phyloP scores from a whole-genome alignment of 2,329 filamentous ascomycete species.

The Chlorencoelia australis region DNA sequence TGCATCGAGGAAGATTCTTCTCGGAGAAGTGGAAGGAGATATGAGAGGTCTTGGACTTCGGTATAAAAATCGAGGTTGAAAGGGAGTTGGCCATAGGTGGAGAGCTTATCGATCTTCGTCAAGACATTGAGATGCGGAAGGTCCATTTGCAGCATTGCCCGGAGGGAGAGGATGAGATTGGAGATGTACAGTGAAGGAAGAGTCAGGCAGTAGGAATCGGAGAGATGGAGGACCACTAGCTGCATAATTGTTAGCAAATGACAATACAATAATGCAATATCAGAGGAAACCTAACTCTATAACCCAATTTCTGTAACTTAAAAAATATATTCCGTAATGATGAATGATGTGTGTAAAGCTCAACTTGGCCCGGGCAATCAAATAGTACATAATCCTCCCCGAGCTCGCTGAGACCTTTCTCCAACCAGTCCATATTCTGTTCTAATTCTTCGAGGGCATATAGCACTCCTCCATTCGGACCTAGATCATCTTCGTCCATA shows the following conservation, averaged over 20 bases:
- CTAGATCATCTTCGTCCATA: slow-evolving; percentile 83
- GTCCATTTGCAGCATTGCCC: slow-evolving; percentile 97
- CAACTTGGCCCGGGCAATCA: slow-evolving; percentile 93
- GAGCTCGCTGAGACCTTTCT: slow-evolving; percentile 66
- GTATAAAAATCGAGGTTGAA: slow-evolving; percentile 98
- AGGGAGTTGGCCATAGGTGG: slow-evolving; percentile 72
- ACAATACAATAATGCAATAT: slow-evolving; percentile 3
- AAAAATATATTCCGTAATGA: slow-evolving; percentile 89
- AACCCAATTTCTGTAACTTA: slow-evolving; percentile 79
- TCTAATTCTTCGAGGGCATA: slow-evolving; percentile 95
- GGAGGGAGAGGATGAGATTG: slow-evolving; percentile 81
- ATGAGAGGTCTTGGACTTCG: slow-evolving; percentile 85
- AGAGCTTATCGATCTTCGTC: slow-evolving; percentile 93
- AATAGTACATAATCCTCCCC: slow-evolving; percentile 90
- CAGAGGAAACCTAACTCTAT: slow-evolving; percentile 55
- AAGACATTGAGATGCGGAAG: slow-evolving; percentile 92
- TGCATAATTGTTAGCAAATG: slow-evolving; percentile 32
- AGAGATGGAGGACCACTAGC: slow-evolving; percentile 88
- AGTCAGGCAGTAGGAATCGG: slow-evolving; percentile 88
- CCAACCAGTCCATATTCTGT: slow-evolving; percentile 86
- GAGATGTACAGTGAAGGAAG: slow-evolving; percentile 92
- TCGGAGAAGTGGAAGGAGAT: slow-evolving; percentile 72
- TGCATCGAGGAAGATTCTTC: slow-evolving; percentile 62
- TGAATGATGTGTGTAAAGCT: slow-evolving; percentile 91
- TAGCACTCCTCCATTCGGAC: slow-evolving; percentile 84